Base-by-base conservation (phyloP, 352 stramenopile species). In the Plasmopara muralis region DNA sequence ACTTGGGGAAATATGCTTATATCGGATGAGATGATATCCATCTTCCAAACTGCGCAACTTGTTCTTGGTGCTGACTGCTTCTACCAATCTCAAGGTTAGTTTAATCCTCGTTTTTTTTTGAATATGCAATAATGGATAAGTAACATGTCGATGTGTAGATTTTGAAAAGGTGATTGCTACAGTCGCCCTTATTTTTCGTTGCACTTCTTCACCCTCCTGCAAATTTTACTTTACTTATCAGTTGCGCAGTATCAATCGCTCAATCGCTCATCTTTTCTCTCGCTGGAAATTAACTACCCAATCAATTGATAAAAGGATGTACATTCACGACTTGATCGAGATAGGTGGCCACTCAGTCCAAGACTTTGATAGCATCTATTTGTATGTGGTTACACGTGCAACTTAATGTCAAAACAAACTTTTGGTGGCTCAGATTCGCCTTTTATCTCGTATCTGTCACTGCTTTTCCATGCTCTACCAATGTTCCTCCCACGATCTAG, bases 141-240 rank as follows among this genome's bases (percentile, higher is more conserved):
- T 42, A 3, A 13, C 18, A 25, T 13, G 35, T 52, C 14, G 46
- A 28, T 7, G 41, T 61, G 40, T 29, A 88, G 77, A 85, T 60
- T 86, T 88, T 51, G 77, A 88, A 28, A 83, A 80, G 30, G 74
- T 85, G 20, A 37, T 88, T 5, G 71, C 72, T n/a, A 88, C 66
- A 0, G 69, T 86, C n/a, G 75, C 74, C 12, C 34, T 84, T 9
- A 62, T 88, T 40, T 82, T 86, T 48, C 74, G 73, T 13, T 75
- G 64, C 47, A 82, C 62, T 34, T 54, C 47, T 5, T 49, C 50
- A 12, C 47, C 12, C 10, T 54, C 50, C 0, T 79, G 66, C 53
- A 66, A 54, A 7, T 77, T 85, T 42, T 72, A 73, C 64, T 73
- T 70, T n/a, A 71, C 73, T 9, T 86, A 88, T 40, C 77, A 88